Evolutionary conservation across 2,329 filamentous ascomycete genomes (phyloP).

Genomic region (Lomentospora prolificans): DNA sequence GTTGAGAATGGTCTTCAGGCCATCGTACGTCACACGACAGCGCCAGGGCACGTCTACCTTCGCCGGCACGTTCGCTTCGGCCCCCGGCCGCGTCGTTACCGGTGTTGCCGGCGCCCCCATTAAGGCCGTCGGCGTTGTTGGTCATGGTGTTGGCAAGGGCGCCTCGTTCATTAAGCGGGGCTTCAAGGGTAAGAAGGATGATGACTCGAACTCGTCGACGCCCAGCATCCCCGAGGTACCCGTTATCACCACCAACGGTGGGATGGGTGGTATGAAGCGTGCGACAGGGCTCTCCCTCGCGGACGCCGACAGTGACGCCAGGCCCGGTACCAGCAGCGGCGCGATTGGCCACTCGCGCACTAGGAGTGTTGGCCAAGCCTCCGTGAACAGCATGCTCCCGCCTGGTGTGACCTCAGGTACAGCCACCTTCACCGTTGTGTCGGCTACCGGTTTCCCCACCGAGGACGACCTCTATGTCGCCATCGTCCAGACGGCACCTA

Average conservation of each 20-base stretch:
- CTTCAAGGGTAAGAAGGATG: slow-evolving; percentile 63
- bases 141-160: slow-evolving; percentile 76
- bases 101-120: slow-evolving; percentile 79
- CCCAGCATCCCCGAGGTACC: slow-evolving; percentile 31
- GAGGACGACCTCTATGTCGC: slow-evolving; percentile 70
- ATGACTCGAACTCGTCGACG: slow-evolving; percentile 37
- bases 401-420: slow-evolving; percentile 57
- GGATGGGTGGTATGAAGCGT: slow-evolving; percentile 24
- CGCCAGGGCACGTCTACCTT: slow-evolving; percentile 90
- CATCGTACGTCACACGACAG: slow-evolving; percentile 78
- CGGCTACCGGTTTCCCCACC: slow-evolving; percentile 67
- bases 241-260: slow-evolving; percentile 25
- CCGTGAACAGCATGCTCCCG: slow-evolving; percentile 53
- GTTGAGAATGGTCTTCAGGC: slow-evolving; percentile 81
- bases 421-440: slow-evolving; percentile 71
- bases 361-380: slow-evolving; percentile 54
- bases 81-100: slow-evolving; percentile 79
- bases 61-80: slow-evolving; percentile 73
- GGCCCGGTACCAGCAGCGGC: slow-evolving; percentile 3
- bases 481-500: slow-evolving; percentile 57
- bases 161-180: slow-evolving; percentile 85
- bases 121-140: slow-evolving; percentile 68
- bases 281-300: slow-evolving; percentile 24
- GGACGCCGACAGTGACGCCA: slow-evolving; percentile 15
- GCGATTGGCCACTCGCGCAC: slow-evolving; percentile 35